phyloP scores from a whole-genome alignment of 371 early-diverging fungal species.

The Mortierella sp. region DNA sequence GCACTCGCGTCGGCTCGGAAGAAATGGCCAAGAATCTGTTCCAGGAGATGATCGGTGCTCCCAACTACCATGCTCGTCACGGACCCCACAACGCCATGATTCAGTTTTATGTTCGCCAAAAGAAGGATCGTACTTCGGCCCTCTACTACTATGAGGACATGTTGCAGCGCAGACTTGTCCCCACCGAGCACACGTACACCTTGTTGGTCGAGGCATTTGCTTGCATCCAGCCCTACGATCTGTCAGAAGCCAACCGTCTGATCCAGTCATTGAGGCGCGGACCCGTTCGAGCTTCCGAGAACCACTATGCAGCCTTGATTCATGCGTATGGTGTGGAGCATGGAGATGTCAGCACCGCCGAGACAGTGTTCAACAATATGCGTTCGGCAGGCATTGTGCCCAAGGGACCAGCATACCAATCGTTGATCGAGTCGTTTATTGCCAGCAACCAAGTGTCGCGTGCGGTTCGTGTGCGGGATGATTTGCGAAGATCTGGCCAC shows the following conservation, averaged over 20 bases:
- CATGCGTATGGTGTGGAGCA: conserved; percentile 73
- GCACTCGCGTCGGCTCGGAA: conserved; percentile 65
- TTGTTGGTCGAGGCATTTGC: conserved; percentile 71
- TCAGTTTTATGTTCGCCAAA: conserved; percentile 70
- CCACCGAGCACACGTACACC: conserved; percentile 70
- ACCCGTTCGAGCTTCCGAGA: conserved; percentile 58
- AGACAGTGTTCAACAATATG: conserved; percentile 63
- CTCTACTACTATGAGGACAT: conserved; percentile 63
- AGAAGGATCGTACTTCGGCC: conserved; percentile 66
- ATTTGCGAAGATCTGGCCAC: conserved; percentile 56
- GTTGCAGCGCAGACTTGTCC: conserved; percentile 56
- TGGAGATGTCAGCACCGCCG: conserved; percentile 63
- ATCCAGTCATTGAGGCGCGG: conserved; percentile 65
- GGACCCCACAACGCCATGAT: conserved; percentile 72
- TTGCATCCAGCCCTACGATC: conserved; percentile 70
- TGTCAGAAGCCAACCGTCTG: conserved; percentile 64
- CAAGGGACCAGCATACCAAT: conserved; percentile 66
- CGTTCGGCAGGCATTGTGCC: conserved; percentile 56
- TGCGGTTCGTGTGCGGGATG: conserved; percentile 62
- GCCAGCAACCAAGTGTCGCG: conserved; percentile 59
- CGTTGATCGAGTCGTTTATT: conserved; percentile 65
- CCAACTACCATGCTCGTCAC: conserved; percentile 66
- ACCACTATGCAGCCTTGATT: conserved; percentile 68
- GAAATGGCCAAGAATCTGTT: conserved; percentile 62
- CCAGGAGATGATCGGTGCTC: conserved; percentile 60